Evolutionary conservation across 2,329 filamentous ascomycete genomes (phyloP), one percentile per base, ranked within the genome.

Genomic region (Aspergillus caelatus): DNA sequence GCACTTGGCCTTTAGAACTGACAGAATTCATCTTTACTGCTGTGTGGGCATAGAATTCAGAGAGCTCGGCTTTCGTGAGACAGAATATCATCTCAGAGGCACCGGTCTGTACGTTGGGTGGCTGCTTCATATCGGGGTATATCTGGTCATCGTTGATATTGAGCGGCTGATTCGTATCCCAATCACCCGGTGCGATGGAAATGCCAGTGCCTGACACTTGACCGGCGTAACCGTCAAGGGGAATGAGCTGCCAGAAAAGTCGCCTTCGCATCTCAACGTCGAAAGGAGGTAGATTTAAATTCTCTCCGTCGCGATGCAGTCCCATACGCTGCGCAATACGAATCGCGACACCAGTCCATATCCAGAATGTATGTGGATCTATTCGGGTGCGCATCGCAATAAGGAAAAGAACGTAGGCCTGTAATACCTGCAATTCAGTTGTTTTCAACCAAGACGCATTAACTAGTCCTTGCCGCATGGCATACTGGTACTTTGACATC

Each of bases 301-400:
- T 71, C 16, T 78, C 76, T 0, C 80, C 80, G 66, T 85, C 83
- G 9, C 79, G 76, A 63, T 84, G 82, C 6, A 85, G 71, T 4
- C 82, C 82, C 43, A 83, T 79, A 3, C 80, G 77, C 66, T 83
- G 81, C 8, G 74, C 81, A 5, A 84, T 79, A 2, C 82, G 77
- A 3, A 79, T 68, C 1, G 79, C 79, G 14, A 82, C 71, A 0
- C 82, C 83, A 0, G 80, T 81, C 54, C 85, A 72, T 41, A 84
- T 81, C 83, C 83, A 86, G 58, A 82, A 81, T 0, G 81, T 81
- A 45, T 83, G 80, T 14, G 81, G 77, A 63, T 85, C 83, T 46
- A 60, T 53, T 21, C 78, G 78, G 3, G 67, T 67, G 26, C 78
- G 75, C 19, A 81, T 77, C 1, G 69, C 50, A 4, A 68, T 53